These are phyloP conservation scores for Dactylella cylindrospora DNA, from an alignment of 2,329 filamentous ascomycete genomes.

Conservation along the genomic window DNA sequence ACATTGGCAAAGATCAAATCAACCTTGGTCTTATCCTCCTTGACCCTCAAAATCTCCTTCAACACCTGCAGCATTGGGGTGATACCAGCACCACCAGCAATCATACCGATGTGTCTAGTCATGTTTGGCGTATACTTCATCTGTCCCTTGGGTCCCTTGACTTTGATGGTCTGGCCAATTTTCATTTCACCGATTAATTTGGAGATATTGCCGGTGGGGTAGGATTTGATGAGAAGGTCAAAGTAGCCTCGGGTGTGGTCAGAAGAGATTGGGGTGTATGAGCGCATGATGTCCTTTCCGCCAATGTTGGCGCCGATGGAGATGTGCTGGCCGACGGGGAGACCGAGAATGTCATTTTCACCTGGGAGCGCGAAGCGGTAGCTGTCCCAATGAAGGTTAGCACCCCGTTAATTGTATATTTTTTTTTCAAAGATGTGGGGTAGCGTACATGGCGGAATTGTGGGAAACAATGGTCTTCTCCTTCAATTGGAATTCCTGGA, in stretches of 20 bases:
- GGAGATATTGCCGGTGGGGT: slow-evolving; percentile 96
- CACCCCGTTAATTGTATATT: slow-evolving; percentile 24
- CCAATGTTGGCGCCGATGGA: slow-evolving; percentile 83
- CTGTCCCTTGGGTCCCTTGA: slow-evolving; percentile 92
- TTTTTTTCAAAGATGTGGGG: too few relatives aligned
- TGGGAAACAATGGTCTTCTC: slow-evolving; percentile 96
- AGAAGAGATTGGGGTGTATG: slow-evolving; percentile 87
- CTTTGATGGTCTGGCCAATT: slow-evolving; percentile 83
- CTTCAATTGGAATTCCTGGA: slow-evolving; percentile 89
- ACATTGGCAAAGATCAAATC: slow-evolving; percentile 98
- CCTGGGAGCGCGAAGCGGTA: slow-evolving; percentile 89
- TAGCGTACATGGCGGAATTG: slow-evolving; percentile 87
- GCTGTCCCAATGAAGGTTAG: slow-evolving; percentile 54
- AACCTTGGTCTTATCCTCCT: slow-evolving; percentile 82
- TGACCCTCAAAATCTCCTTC: slow-evolving; percentile 80
- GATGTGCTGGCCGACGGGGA: slow-evolving; percentile 98
- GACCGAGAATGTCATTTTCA: slow-evolving; percentile 78
- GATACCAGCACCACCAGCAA: slow-evolving; percentile 95
- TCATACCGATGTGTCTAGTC: slow-evolving; percentile 95
- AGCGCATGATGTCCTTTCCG: slow-evolving; percentile 85
- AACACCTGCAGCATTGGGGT: slow-evolving; percentile 98
- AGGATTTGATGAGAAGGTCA: slow-evolving; percentile 96
- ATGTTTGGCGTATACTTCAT: slow-evolving; percentile 98
- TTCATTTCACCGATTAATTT: slow-evolving; percentile 81
- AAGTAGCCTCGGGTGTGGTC: slow-evolving; percentile 82